Base-by-base conservation (phyloP, 2,329 filamentous ascomycete genomes). In the Trichoderma brevicompactum region DNA sequence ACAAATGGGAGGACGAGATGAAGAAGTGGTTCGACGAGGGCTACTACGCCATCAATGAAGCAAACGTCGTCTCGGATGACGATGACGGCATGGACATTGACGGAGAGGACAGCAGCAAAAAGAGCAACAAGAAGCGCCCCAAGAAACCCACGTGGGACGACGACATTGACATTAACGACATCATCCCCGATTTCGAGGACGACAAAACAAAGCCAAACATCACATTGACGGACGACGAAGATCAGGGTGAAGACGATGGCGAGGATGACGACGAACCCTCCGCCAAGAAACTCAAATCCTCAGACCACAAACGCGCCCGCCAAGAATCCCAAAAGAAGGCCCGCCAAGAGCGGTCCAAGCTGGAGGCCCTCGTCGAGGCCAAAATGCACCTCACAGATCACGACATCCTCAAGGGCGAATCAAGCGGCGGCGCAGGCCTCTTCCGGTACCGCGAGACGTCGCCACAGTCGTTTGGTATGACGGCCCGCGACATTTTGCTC, bases 361-460 rank as follows among this genome's bases (percentile, higher is more conserved):
- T 98, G 71, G 94, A 97, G 75, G 88, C 89, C 64, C 86, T 97
- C 49, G 89, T 98, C 70, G 92, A 97, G 74, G 85, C 89, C 70
- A 90, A 89, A 74, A 85, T 97, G 72, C 87, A 92, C 69, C 83
- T 96, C 65, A 88, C 92, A 66, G 80, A 88, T 68, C 86, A 88
- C 19, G 80, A 88, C 58, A 83, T 86, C 61, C 85, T 85, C 50
- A 74, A 80, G 32, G 79, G 80, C 44, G 79, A 82, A n/a, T 81
- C 77, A 28, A 28, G 23, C 63, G 70, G 71, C 28, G 59, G 61
- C 48, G 65, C 69, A 34, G 69, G 71, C 15, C 68, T 72, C 70
- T 99, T 99, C 86, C 90, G 92, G 65, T 99, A 99, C 82, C 92
- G 95, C 73, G 94, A 97, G 75, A 97, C 94, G 2, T 96, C 92